Evolutionary conservation across 2,329 filamentous ascomycete genomes (phyloP).

Genomic region (Epicoccum nigrum): DNA sequence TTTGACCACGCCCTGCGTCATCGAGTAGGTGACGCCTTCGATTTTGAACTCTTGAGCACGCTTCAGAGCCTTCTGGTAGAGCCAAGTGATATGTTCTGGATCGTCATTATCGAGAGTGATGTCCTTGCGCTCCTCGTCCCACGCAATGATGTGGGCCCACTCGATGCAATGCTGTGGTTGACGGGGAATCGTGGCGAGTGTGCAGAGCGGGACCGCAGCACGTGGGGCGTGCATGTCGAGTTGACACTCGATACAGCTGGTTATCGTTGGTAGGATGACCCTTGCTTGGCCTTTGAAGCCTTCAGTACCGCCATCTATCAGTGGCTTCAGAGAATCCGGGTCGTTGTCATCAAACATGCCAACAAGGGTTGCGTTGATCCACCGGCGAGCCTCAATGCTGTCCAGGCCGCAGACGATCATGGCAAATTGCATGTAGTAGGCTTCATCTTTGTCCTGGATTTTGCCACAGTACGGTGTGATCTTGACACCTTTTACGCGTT

Average conservation of each 20-base stretch:
- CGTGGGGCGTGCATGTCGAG: constrained; percentile 98
- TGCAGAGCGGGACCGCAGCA: constrained; percentile 94
- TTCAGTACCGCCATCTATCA: constrained; percentile 97
- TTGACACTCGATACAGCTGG: constrained; percentile 97
- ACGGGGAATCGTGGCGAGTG: constrained; percentile 91
- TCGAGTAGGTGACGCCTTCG: constrained; percentile 87
- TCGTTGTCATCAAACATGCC: constrained; percentile 86
- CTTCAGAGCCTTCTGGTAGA: constrained; percentile 81
- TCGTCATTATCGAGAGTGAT: constrained; percentile 92
- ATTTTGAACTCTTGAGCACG: constrained; percentile 91
- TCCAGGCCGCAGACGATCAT: constrained; percentile 93
- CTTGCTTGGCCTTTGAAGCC: constrained; percentile 97
- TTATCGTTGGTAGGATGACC: constrained; percentile 89
- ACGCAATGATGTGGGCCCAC: constrained; percentile 98
- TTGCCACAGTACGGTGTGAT: constrained; percentile 94
- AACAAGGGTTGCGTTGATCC: constrained; percentile 95
- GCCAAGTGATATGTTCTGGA: constrained; percentile 95
- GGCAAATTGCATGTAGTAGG: constrained; percentile 97
- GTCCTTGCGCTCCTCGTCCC: constrained; percentile 76
- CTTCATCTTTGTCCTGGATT: constrained; percentile 95
- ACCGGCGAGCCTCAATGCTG: constrained; percentile 95
- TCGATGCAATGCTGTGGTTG: constrained; percentile 98
- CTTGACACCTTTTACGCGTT: constrained; percentile 83
- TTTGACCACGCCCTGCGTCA: constrained; percentile 97
- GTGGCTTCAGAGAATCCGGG: constrained; percentile 84